phyloP scores from a whole-genome alignment of 805 yeast species.

The Zygosaccharomyces bisporus region DNA sequence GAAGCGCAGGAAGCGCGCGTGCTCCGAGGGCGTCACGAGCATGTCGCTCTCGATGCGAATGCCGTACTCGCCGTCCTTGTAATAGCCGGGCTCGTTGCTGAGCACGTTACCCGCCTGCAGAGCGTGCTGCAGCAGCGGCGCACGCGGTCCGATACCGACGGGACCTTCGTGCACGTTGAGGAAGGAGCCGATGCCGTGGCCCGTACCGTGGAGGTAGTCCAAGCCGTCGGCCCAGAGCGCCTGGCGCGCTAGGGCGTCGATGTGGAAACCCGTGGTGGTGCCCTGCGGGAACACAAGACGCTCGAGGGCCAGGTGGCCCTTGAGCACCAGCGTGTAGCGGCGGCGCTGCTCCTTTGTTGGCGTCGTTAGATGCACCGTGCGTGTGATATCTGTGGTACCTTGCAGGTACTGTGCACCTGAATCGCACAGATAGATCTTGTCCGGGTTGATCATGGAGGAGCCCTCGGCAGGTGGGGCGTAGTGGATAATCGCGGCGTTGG shows the following conservation, averaged over 20 bases:
- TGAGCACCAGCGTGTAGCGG: conserved; percentile 79
- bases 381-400: conserved; percentile 95
- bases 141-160: conserved; percentile 64
- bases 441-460: conserved; percentile 58
- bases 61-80: conserved; percentile 86
- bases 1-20: conserved; percentile 58
- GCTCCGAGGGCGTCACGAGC: conserved; percentile 44
- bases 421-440: conserved; percentile 72
- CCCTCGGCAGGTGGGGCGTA: conserved; percentile 63
- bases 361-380: conserved; percentile 67
- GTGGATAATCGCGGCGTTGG: conserved; percentile 73
- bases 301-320: conserved; percentile 88
- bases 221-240: conserved; percentile 77
- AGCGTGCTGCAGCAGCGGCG: conserved; percentile 48
- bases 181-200: conserved; percentile 94
- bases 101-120: conserved; percentile 65
- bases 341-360: conserved; percentile 56
- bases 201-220: conserved; percentile 92
- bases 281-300: conserved; percentile 73
- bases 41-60: conserved; percentile 85
- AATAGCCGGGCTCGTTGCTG: conserved; percentile 93
- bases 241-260: conserved; percentile 82
- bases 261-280: conserved; percentile 65
- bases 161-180: conserved; percentile 95
- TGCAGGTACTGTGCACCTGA: conserved; percentile 90